Evolutionary conservation across 2,329 filamentous ascomycete genomes (phyloP), one percentile per base, ranked within the genome.

Genomic region (Tolypocladium nubicola): DNA sequence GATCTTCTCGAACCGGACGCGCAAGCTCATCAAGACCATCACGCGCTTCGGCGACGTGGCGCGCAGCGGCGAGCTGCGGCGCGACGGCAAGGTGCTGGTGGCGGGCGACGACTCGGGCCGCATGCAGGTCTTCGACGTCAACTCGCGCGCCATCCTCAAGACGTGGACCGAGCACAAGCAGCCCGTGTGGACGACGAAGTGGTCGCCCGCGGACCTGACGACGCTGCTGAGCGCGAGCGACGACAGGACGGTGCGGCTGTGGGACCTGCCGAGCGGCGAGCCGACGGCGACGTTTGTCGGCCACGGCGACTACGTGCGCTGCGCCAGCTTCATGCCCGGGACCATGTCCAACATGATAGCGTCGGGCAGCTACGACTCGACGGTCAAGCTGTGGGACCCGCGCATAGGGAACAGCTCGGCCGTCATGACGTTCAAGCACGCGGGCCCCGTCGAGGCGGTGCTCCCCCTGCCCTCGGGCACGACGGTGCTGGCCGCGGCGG

Each of bases 101-200:
- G 91, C 93, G 38, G 93, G 93, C 66, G 93, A 97, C 65, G 93
- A 97, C 69, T 88, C 85, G 45, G 95, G 95, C 58, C 86, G 87
- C 61, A 89, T 99, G 63, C 95, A 99, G 73, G 91, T 97, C 14
- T 99, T 97, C 68, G 94, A 99, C 68, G 85, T 96, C 55, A 86
- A 69, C 50, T 93, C 91, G 58, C 83, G 94, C 61, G 91, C 91
- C 4, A 96, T 99, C 63, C 76, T 99, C 65, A 93, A 94, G 77
- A 97, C 93, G 55, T 99, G 94, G 93, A 85, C 87, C 62, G 85
- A 92, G 64, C 93, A 97, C 76, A 92, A 91, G 75, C 92, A 96
- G 78, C 90, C 94, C 16, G 90, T 96, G 30, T 97, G 93, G 87
- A 84, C 87, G 30, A 93, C 91, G 52, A 87, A 87, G 71, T 99